Percentiles rank a stretch among this genome's conserved stretches.
Evolutionary conservation across 176 grass and related monocot genomes (phyloP).

Genomic region (Canna indica): DNA sequence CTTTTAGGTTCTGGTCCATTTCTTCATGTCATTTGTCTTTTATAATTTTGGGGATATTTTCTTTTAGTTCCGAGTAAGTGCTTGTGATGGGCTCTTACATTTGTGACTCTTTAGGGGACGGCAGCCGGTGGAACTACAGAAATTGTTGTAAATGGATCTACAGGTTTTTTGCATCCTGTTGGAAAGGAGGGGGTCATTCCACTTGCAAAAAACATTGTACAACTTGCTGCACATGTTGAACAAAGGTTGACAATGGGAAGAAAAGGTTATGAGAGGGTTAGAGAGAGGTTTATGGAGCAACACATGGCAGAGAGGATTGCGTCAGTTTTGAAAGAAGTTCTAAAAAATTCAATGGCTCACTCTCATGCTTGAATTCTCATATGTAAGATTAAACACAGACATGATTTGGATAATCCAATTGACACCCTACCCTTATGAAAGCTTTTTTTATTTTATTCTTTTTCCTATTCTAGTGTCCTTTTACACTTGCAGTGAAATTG

Average conservation of each 20-base stretch:
- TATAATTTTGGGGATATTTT: background rate
- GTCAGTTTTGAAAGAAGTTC: conserved; percentile 40
- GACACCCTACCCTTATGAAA: no score
- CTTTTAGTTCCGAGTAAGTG: background rate
- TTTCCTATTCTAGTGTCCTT: no score
- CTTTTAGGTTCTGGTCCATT: background rate
- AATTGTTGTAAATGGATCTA: conserved; percentile 64
- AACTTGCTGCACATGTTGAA: conserved; percentile 55
- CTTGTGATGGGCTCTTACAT: background rate
- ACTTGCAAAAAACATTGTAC: conserved; percentile 58
- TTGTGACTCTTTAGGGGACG: conserved; percentile 44
- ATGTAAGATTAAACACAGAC: background rate
- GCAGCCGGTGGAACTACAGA: conserved; percentile 85
- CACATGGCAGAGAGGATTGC: conserved; percentile 82
- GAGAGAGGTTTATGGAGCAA: conserved; percentile 80
- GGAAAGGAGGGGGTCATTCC: conserved; percentile 72
- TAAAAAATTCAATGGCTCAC: conserved; percentile 23
- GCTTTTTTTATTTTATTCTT: no score
- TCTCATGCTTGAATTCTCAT: conserved; percentile 27
- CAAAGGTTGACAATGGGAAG: conserved; percentile 54
- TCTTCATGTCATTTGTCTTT: background rate
- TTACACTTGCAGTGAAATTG: no score
- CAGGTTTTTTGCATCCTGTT: conserved; percentile 65
- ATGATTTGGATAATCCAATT: no score
- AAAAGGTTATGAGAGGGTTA: conserved; percentile 65